phyloP scores from a whole-genome alignment of 169 alveolate species.

The Ichthyophthirius multifiliis region DNA sequence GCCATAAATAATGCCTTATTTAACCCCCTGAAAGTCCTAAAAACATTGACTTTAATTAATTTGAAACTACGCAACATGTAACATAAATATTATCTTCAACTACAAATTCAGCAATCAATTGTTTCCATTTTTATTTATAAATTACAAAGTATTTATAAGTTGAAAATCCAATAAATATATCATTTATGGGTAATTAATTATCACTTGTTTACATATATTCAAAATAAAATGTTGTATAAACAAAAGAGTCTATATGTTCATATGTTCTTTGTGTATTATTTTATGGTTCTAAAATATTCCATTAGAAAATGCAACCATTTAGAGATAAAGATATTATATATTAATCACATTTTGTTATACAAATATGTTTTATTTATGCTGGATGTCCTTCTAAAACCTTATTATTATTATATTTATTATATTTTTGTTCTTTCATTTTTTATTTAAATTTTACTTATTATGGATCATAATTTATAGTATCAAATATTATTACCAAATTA shows the following conservation, averaged over 20 bases:
- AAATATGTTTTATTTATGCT: constrained; percentile 28
- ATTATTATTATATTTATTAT: too few species aligned
- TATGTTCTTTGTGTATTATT: constrained; percentile 4
- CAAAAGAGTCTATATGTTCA: constrained; percentile 23
- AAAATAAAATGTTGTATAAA: constrained; percentile 20
- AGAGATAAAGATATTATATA: constrained; percentile 18
- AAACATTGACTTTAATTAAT: constrained; percentile 7
- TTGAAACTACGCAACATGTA: constrained; percentile 19
- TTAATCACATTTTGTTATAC: constrained; percentile 25
- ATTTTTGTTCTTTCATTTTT: too few species aligned
- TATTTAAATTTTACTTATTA: too few species aligned
- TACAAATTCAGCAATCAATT: constrained; percentile 33
- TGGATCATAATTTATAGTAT: constrained; percentile 36
- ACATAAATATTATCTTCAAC: constrained; percentile 32
- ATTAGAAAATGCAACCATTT: constrained; percentile 31
- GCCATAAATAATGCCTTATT: not conserved
- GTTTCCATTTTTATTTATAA: constrained; percentile 21
- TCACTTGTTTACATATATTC: constrained; percentile 8
- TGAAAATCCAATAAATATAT: constrained; percentile 32
- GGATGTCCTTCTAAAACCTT: constrained; percentile 35
- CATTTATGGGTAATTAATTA: not conserved
- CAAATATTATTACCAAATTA: constrained; percentile 4
- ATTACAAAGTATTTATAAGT: constrained; percentile 29
- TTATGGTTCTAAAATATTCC: constrained; percentile 6
- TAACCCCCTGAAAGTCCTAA: not conserved